Percentiles rank a stretch among this genome's conserved stretches.
phyloP scores from a whole-genome alignment of 129 eudicot species.

The Saussurea involucrata region DNA sequence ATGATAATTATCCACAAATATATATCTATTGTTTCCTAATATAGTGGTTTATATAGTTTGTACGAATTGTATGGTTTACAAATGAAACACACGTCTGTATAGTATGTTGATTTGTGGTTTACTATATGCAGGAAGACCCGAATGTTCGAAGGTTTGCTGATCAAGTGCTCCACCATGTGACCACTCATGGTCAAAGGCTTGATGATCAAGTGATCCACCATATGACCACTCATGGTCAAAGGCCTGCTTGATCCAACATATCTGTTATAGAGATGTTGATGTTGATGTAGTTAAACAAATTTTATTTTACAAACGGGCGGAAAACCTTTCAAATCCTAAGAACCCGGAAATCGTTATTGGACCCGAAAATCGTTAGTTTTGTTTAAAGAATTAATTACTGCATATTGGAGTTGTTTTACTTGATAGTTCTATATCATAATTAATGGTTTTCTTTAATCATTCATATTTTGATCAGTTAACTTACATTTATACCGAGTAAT shows the following conservation, averaged over 20 bases:
- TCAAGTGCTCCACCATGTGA: conserved; percentile 29
- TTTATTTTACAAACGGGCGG: neutral
- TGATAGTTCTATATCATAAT: neutral
- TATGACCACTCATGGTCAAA: neutral
- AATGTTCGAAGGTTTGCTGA: conserved; percentile 34
- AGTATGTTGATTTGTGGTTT: neutral
- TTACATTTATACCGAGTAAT: neutral
- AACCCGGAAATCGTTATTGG: too few species aligned
- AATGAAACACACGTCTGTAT: too few species aligned
- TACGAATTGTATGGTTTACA: too few species aligned
- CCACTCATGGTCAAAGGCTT: neutral
- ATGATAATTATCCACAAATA: too few species aligned
- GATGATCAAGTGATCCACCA: conserved; percentile 12
- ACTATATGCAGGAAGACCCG: conserved; percentile 18
- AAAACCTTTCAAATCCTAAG: neutral
- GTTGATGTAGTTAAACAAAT: neutral
- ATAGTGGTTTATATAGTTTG: too few species aligned
- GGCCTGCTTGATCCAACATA: neutral
- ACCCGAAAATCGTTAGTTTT: neutral
- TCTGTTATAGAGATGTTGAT: neutral
- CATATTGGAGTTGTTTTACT: neutral
- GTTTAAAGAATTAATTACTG: neutral
- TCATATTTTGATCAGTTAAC: neutral
- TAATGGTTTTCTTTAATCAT: neutral
- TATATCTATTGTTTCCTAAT: too few species aligned